Percentiles rank a stretch among this genome's conserved stretches.
These are phyloP conservation scores for Coprinopsis strossmayeri DNA, from an alignment of 768 basidiomycete genomes.

Conservation along the genomic window DNA sequence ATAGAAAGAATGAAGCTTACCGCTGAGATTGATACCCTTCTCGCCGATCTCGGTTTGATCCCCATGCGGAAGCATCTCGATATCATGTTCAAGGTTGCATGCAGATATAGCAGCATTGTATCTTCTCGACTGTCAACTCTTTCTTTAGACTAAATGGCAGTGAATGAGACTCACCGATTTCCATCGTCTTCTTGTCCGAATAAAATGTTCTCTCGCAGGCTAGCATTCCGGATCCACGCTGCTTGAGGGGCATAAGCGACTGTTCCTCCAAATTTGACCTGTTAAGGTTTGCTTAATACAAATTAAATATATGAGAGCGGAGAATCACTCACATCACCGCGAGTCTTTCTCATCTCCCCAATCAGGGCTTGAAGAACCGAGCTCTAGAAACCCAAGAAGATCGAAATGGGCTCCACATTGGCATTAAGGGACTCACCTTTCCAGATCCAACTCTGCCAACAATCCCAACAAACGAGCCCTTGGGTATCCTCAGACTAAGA, in stretches of 20 bases:
- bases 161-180: slow-evolving; percentile 29
- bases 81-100: slow-evolving; percentile 64
- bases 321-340: slow-evolving; percentile 52
- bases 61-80: slow-evolving; percentile 64
- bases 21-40: slow-evolving; percentile 65
- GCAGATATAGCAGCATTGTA: slow-evolving; percentile 52
- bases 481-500: slow-evolving; percentile 38
- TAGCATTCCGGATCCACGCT: slow-evolving; percentile 64
- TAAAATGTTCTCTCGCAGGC: slow-evolving; percentile 65
- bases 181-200: slow-evolving; percentile 66
- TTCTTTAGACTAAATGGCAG: slow-evolving; percentile 14
- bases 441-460: slow-evolving; percentile 75
- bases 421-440: slow-evolving; percentile 35
- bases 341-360: slow-evolving; percentile 60
- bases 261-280: slow-evolving; percentile 34
- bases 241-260: slow-evolving; percentile 56
- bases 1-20: slow-evolving; percentile 20
- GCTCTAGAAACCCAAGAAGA: slow-evolving; percentile 28
- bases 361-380: slow-evolving; percentile 50
- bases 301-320: no score
- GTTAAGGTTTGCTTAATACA: no score
- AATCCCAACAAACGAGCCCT: slow-evolving; percentile 61
- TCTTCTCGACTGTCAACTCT: slow-evolving; percentile 15
- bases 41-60: slow-evolving; percentile 72
- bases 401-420: not conserved